Conservation (phyloP, 306 rosid species). For the Malus orientalis region DNA sequence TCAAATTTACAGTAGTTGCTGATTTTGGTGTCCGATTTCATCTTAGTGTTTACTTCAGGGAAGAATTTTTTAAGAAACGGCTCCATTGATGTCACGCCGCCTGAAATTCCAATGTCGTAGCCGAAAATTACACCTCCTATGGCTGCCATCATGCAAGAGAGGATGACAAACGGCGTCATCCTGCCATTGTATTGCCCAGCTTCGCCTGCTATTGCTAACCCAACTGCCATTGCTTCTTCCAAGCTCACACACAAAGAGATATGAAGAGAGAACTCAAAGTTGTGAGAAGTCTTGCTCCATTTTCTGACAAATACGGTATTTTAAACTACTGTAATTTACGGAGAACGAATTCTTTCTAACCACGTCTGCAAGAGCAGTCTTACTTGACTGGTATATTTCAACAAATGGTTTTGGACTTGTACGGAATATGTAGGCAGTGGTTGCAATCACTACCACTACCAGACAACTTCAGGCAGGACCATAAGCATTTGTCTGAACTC, state of each 20-base stretch:
- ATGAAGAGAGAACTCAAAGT: neutral
- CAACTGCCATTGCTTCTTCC: constrained; percentile 43
- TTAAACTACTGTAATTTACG: too few species aligned
- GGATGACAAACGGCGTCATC: constrained; percentile 33
- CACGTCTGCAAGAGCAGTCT: neutral
- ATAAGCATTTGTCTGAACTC: neutral
- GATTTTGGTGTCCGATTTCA: constrained; percentile 38
- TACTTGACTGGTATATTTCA: neutral
- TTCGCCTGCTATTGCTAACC: constrained; percentile 11
- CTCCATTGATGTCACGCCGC: constrained; percentile 77
- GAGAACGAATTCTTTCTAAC: too few species aligned
- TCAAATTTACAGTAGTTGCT: constrained; percentile 72
- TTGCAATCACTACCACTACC: neutral
- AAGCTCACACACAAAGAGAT: neutral
- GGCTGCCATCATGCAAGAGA: constrained; percentile 55
- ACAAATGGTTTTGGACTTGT: neutral
- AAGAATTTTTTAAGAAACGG: constrained; percentile 61
- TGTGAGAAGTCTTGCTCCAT: too few species aligned
- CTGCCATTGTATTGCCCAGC: constrained; percentile 40
- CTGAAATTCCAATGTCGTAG: constrained; percentile 62
- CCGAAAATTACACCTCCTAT: constrained; percentile 62
- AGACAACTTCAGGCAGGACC: constrained; percentile 1
- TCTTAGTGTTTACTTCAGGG: constrained; percentile 39
- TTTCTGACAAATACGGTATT: too few species aligned
- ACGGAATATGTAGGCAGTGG: neutral